phyloP scores from a whole-genome alignment of 352 stramenopile genomes.

The Globisporangium takayamanum region DNA sequence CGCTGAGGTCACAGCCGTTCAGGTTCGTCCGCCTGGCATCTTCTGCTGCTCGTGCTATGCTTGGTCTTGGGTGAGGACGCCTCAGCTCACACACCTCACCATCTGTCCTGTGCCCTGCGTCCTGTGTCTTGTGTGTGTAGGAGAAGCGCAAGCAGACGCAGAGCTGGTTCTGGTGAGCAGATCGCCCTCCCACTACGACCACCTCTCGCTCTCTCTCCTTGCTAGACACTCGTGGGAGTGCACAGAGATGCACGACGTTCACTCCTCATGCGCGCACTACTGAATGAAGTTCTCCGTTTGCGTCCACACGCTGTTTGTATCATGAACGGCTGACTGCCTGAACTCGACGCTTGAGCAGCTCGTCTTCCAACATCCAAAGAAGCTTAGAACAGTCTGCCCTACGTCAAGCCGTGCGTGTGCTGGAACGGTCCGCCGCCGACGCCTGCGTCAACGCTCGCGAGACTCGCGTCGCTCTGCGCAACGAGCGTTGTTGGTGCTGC shows the following conservation, averaged over 20 bases:
- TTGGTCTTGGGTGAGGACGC: not conserved
- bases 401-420: conserved; percentile 11
- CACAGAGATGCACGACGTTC: too few relatives aligned
- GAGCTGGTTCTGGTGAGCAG: conserved; percentile 17
- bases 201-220: too few relatives aligned
- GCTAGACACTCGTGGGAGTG: too few relatives aligned
- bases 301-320: too few relatives aligned
- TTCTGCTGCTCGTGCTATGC: not conserved
- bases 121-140: not conserved
- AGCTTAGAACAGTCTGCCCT: not conserved
- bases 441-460: conserved; percentile 58
- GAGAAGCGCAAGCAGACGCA: conserved; percentile 17
- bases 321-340: too few relatives aligned
- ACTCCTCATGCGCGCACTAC: too few relatives aligned
- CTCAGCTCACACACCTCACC: not conserved
- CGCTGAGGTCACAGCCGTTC: conserved; percentile 49
- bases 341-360: too few relatives aligned
- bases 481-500: conserved; percentile 17
- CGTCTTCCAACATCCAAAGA: too few relatives aligned
- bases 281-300: too few relatives aligned
- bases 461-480: conserved; percentile 31
- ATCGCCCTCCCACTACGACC: too few relatives aligned
- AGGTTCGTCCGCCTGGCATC: conserved; percentile 17
- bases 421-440: conserved; percentile 78
- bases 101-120: not conserved